Evolutionary conservation across 805 yeast species (phyloP).

Genomic region (Kurtzmaniella fragi): DNA sequence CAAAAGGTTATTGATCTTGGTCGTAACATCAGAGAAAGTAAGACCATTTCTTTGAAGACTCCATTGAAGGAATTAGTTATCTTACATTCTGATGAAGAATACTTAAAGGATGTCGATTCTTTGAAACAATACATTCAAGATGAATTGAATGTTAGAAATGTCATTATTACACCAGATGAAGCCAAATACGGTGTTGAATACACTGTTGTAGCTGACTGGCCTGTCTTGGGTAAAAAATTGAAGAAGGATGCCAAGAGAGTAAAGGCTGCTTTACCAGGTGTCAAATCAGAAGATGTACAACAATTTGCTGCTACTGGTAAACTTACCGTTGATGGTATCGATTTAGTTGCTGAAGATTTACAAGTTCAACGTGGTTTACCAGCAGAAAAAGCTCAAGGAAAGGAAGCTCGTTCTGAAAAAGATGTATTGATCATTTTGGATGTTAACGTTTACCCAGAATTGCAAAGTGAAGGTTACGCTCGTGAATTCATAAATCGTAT

Average conservation of each 20-base stretch:
- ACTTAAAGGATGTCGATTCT: conserved; percentile 72
- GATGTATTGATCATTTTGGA: conserved; percentile 90
- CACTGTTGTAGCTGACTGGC: conserved; percentile 98
- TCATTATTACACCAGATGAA: conserved; percentile 87
- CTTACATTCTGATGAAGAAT: conserved; percentile 70
- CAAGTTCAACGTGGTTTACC: conserved; percentile 88
- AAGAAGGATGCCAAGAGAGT: conserved; percentile 92
- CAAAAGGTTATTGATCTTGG: conserved; percentile 95
- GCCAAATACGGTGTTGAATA: conserved; percentile 87
- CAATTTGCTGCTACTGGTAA: conserved; percentile 65
- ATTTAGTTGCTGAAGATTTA: conserved; percentile 80
- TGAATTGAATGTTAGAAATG: conserved; percentile 87
- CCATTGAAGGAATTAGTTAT: conserved; percentile 88
- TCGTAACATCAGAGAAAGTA: conserved; percentile 95
- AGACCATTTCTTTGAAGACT: conserved; percentile 86
- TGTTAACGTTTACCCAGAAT: conserved; percentile 78
- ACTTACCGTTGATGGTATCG: conserved; percentile 84
- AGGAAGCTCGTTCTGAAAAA: conserved; percentile 81
- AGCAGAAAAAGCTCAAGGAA: conserved; percentile 62
- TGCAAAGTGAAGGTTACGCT: conserved; percentile 90
- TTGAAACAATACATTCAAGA: conserved; percentile 77
- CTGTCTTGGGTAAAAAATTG: conserved; percentile 93
- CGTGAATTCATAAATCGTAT: conserved; percentile 96
- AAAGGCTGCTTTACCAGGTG: conserved; percentile 83
- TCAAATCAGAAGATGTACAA: conserved; percentile 81